A percentile compares a stretch with the other conserved stretches of the same genome.
phyloP scores from a whole-genome alignment of 257 asterid genomes.

The Solanum ossicruentum region DNA sequence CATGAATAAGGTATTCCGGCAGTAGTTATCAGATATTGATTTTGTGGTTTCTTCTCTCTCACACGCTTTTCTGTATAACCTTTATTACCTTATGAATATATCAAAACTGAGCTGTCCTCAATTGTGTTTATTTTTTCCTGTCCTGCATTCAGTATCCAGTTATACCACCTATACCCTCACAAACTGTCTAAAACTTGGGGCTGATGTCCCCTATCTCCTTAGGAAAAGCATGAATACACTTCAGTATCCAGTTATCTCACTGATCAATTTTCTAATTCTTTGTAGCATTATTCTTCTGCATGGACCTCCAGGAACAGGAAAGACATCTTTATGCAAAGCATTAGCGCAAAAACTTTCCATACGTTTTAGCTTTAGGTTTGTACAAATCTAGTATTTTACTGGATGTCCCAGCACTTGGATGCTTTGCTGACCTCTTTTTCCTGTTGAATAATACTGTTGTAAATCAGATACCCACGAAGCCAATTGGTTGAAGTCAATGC shows the following conservation, averaged over 20 bases:
- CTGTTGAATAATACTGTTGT: neutral
- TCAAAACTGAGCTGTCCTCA: neutral
- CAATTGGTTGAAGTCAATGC: slow-evolving; percentile 97
- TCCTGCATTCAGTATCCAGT: neutral
- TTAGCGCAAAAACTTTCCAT: slow-evolving; percentile 93
- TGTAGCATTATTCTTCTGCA: slow-evolving; percentile 93
- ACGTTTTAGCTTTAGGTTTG: slow-evolving; percentile 72
- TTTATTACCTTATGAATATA: neutral
- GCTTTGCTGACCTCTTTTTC: neutral
- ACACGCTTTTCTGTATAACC: neutral
- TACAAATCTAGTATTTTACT: neutral
- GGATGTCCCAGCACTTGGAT: neutral
- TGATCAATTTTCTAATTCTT: slow-evolving; percentile 8
- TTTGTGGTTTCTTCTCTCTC: neutral
- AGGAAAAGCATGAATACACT: neutral
- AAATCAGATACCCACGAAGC: slow-evolving; percentile 65
- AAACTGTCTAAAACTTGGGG: neutral
- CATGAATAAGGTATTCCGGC: neutral
- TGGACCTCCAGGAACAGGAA: slow-evolving; percentile 99
- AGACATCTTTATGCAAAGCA: slow-evolving; percentile 96
- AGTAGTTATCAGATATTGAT: neutral
- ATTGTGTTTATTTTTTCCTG: neutral
- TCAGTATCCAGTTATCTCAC: neutral
- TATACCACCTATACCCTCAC: neutral
- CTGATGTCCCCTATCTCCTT: neutral